Conservation (phyloP, 2,329 filamentous ascomycete species). For the Metarhizium sp. region DNA sequence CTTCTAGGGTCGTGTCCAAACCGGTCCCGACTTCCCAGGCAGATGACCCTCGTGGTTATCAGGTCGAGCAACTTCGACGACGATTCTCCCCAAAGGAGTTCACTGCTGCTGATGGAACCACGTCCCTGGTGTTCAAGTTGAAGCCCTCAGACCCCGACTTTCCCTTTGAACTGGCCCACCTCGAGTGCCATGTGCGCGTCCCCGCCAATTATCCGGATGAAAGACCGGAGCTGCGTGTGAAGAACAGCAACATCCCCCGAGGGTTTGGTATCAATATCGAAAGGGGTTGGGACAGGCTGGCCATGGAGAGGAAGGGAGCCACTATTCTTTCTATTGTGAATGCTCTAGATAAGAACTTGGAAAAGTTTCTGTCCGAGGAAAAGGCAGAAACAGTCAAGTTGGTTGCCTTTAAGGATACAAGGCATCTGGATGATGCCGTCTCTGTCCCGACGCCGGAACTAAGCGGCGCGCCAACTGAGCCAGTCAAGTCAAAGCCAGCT, state of each 20-base stretch:
- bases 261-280: conserved; percentile 72
- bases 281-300: conserved; percentile 59
- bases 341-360: conserved; percentile 62
- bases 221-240: conserved; percentile 51
- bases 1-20: conserved; percentile 48
- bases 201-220: conserved; percentile 53
- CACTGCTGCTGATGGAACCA: conserved; percentile 35
- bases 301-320: conserved; percentile 39
- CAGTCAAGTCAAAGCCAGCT: conserved; percentile 8
- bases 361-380: conserved; percentile 57
- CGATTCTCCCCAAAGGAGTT: conserved; percentile 48
- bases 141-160: conserved; percentile 75
- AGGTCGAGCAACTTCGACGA: conserved; percentile 62
- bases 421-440: conserved; percentile 27
- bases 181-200: conserved; percentile 60
- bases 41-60: conserved; percentile 62
- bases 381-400: conserved; percentile 67
- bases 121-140: conserved; percentile 54
- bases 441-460: neutral
- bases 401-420: conserved; percentile 49
- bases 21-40: conserved; percentile 56
- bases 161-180: conserved; percentile 61
- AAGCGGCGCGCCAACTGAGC: conserved; percentile 2
- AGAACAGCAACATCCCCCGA: conserved; percentile 59
- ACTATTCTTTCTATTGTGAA: conserved; percentile 61